These are phyloP conservation scores for Catharanthus roseus DNA, from an alignment of 257 asterid genomes.

Conservation along the genomic window DNA sequence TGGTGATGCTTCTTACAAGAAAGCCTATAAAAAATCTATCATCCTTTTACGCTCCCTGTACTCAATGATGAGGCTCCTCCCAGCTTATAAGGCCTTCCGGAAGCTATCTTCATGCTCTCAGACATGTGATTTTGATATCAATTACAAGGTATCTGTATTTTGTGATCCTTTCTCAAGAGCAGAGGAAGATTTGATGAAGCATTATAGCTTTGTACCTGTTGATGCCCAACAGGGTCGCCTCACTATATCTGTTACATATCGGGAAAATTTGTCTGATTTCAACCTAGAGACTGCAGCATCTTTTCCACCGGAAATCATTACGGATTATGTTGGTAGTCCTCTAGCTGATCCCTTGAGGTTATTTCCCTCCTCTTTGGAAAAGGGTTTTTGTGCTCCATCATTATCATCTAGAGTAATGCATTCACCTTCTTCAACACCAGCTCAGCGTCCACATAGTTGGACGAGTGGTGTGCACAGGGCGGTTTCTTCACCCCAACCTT, in stretches of 20 bases:
- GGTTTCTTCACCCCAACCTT: slow-evolving; percentile 42
- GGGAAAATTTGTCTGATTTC: slow-evolving; percentile 65
- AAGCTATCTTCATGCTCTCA: slow-evolving; percentile 55
- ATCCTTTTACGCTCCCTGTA: slow-evolving; percentile 64
- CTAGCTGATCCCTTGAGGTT: slow-evolving; percentile 72
- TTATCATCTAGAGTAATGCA: slow-evolving; percentile 45
- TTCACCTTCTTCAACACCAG: slow-evolving; percentile 44
- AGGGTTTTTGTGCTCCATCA: slow-evolving; percentile 41
- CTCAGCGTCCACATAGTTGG: slow-evolving; percentile 93
- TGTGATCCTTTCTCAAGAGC: slow-evolving; percentile 71
- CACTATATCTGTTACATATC: slow-evolving; percentile 71
- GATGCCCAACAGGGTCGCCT: slow-evolving; percentile 84
- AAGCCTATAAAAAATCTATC: slow-evolving; percentile 76
- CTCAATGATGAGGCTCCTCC: slow-evolving; percentile 87
- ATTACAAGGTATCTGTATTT: slow-evolving; percentile 69
- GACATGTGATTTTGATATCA: slow-evolving; percentile 72
- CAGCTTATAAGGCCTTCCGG: slow-evolving; percentile 81
- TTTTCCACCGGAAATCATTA: slow-evolving; percentile 75
- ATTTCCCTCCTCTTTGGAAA: slow-evolving; percentile 56
- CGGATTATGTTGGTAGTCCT: slow-evolving; percentile 96
- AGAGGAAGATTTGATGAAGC: slow-evolving; percentile 72
- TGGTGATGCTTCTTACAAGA: slow-evolving; percentile 64
- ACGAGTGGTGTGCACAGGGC: slow-evolving; percentile 78
- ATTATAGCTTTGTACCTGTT: slow-evolving; percentile 61
- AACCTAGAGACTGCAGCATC: slow-evolving; percentile 61